A percentile compares a stretch with the other conserved stretches of the same genome.
phyloP scores from a whole-genome alignment of 768 basidiomycete genomes.

The Macrolepiota dolichaula region DNA sequence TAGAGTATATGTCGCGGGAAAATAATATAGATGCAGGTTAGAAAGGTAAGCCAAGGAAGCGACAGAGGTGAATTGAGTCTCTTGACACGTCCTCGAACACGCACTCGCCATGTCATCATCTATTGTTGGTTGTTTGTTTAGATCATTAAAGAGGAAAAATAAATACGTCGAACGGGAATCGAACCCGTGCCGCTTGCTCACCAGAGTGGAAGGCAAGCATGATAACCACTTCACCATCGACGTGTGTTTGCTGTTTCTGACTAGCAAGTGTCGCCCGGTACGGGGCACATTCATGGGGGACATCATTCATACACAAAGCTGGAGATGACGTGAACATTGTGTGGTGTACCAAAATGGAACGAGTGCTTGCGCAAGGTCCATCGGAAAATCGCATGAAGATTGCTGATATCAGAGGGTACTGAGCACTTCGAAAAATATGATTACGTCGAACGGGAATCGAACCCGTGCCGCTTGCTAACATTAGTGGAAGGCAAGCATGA shows the following conservation, averaged over 20 bases:
- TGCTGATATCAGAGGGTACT: no score
- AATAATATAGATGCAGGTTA: background rate
- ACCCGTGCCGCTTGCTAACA: slow-evolving; percentile 66
- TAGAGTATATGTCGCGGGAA: background rate
- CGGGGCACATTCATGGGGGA: no score
- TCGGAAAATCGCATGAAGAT: no score
- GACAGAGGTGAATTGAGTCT: background rate
- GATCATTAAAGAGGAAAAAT: background rate
- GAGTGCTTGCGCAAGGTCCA: no score
- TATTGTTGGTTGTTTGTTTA: background rate
- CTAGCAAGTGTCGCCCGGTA: no score
- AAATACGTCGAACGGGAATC: slow-evolving; percentile 67
- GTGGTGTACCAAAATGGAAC: no score
- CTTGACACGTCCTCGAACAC: slow-evolving; percentile 4
- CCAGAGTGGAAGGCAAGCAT: slow-evolving; percentile 80
- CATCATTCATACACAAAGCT: no score
- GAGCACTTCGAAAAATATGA: slow-evolving; percentile 9
- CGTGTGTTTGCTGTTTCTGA: no score
- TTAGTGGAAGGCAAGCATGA: slow-evolving; percentile 86
- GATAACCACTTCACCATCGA: slow-evolving; percentile 71
- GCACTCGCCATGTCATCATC: background rate
- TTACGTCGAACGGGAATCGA: slow-evolving; percentile 72
- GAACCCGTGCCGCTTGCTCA: slow-evolving; percentile 72
- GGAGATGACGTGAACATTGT: no score
- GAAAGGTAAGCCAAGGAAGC: background rate